A percentile compares a stretch with the other conserved stretches of the same genome.
phyloP scores from a whole-genome alignment of 2,329 filamentous ascomycete genomes.

The Orbilia blumenaviensis region DNA sequence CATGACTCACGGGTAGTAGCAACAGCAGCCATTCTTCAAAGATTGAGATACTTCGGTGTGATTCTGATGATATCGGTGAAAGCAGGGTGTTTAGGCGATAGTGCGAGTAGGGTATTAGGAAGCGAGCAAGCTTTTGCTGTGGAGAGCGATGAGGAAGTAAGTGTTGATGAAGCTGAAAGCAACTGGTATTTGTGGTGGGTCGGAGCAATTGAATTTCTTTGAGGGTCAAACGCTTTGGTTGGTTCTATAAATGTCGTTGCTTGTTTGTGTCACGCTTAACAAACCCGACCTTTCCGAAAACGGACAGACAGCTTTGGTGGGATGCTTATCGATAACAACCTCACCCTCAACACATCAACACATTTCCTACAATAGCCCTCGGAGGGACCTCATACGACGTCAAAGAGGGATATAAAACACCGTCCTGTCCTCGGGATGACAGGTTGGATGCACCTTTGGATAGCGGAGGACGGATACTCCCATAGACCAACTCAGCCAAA shows the following conservation, averaged over 20 bases:
- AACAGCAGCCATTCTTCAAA: constrained; percentile 20
- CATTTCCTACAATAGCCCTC: neutral
- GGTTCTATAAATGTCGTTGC: neutral
- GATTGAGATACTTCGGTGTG: neutral
- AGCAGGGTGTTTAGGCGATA: neutral
- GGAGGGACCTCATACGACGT: too few relatives aligned
- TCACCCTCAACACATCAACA: constrained; percentile 36
- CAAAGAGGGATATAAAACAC: neutral
- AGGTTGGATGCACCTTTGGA: neutral
- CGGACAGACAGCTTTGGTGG: neutral
- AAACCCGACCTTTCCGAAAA: neutral
- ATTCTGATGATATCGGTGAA: neutral
- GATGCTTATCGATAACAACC: constrained; percentile 38
- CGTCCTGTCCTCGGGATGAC: neutral
- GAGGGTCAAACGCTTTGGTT: neutral
- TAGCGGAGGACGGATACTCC: neutral
- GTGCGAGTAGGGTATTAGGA: neutral
- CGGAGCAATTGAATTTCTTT: constrained; percentile 9
- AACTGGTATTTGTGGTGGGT: neutral
- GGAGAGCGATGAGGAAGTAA: neutral
- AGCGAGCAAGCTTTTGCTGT: neutral
- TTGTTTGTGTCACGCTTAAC: constrained; percentile 8
- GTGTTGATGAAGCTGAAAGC: neutral
- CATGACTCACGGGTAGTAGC: constrained; percentile 22
- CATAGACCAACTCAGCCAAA: neutral